Evolutionary conservation across 2,329 filamentous ascomycete genomes (phyloP), one percentile per base, ranked within the genome.

Genomic region (Graphiopsis chlorocephala): DNA sequence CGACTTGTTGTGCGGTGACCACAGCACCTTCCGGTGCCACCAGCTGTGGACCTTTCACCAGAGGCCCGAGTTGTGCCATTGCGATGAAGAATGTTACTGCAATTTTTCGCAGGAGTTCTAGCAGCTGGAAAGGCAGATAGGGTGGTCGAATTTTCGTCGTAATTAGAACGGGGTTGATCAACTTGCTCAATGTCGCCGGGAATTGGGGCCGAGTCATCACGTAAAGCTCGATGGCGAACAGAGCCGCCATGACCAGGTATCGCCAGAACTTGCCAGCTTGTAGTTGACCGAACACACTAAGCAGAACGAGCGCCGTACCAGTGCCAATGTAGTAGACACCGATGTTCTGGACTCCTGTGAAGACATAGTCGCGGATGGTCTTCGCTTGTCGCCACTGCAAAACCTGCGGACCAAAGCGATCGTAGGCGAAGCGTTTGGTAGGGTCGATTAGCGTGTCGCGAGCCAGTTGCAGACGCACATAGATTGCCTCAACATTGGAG

Each of bases 111-210:
- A 90, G 86, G 7, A 98, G 85, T 15, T 84, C 80, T 64, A 97
- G 84, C 70, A 90, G 82, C 78, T 99, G 93, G 75, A 95, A 99
- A 2, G 93, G 94, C 4, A 98, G 84, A 69, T 90, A 91, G 3
- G 89, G 85, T 3, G 85, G 80, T 63, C 87, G 84, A 0, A 78
- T 25, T 7, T 74, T 69, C 20, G 78, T 80, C 62, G 70, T 78
- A 10, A 68, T 70, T 50, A 81, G 70, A n/a, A 81, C 76, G 38
- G 83, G 85, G 65, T 82, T 84, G 29, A 85, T 66, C 14, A 84
- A 68, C 3, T 76, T 73, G 1, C 80, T 77, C 26, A 84, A 72
- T n/a, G 84, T 64, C 0, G 70, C 61, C 1, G 81, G 80, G 52
- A 78, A 77, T 10, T 76, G 33, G 74, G 84, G 81, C 29, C 85